Evolutionary conservation across 176 grass and related monocot genomes (phyloP).

Genomic region (Hordeum marinum): DNA sequence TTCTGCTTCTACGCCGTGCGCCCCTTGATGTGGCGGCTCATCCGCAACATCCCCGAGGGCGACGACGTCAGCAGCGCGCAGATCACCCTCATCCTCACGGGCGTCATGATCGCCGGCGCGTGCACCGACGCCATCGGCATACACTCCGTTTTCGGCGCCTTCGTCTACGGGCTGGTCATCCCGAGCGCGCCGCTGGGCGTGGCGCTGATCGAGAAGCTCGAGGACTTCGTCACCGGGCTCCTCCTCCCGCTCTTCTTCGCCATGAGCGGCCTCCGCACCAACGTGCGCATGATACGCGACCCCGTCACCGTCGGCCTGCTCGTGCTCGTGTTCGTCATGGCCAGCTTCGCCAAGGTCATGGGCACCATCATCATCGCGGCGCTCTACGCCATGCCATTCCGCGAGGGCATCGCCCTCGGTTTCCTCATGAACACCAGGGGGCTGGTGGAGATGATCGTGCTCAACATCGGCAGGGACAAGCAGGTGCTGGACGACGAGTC

Average conservation of each 20-base stretch:
- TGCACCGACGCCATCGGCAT: constrained; percentile 68
- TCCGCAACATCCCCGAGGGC: constrained; percentile 54
- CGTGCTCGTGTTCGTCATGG: constrained; percentile 57
- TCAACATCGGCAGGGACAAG: constrained; percentile 75
- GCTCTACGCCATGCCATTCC: constrained; percentile 54
- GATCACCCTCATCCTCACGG: constrained; percentile 57
- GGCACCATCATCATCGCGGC: constrained; percentile 57
- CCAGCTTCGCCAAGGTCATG: constrained; percentile 65
- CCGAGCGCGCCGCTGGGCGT: constrained; percentile 55
- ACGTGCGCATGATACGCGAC: constrained; percentile 40
- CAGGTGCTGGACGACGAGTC: constrained; percentile 65
- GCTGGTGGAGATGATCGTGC: constrained; percentile 59
- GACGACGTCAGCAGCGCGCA: constrained; percentile 44
- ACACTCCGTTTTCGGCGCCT: constrained; percentile 65
- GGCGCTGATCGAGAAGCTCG: constrained; percentile 53
- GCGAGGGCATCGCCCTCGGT: constrained; percentile 61
- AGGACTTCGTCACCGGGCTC: constrained; percentile 64
- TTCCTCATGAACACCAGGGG: constrained; percentile 89
- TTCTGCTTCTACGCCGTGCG: constrained; percentile 65
- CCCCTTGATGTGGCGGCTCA: constrained; percentile 62
- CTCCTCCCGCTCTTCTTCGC: constrained; percentile 74
- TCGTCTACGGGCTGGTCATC: constrained; percentile 76
- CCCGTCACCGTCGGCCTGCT: constrained; percentile 37
- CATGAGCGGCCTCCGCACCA: constrained; percentile 57
- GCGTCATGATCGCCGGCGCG: constrained; percentile 63